A percentile compares a stretch with the other conserved stretches of the same genome.
Evolutionary conservation across 192 early-diverging fungal species (phyloP).

Genomic region (Bifiguratus adelaidae): DNA sequence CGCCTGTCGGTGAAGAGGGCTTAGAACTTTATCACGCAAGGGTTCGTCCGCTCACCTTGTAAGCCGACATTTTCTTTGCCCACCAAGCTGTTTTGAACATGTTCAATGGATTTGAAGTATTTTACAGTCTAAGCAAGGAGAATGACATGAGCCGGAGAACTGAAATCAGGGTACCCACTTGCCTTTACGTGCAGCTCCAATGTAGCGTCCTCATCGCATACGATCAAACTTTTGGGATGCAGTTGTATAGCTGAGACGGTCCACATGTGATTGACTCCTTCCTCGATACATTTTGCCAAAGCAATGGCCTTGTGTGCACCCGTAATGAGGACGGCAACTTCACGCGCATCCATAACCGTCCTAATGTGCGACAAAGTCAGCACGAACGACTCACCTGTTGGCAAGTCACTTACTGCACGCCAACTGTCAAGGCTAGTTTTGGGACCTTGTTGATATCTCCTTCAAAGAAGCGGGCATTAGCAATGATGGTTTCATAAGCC

Average conservation of each 20-base stretch:
- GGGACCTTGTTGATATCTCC: constrained; percentile 72
- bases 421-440: constrained; percentile 73
- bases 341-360: constrained; percentile 78
- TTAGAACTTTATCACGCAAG: too few species aligned
- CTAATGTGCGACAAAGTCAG: constrained; percentile 22
- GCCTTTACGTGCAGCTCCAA: constrained; percentile 80
- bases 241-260: constrained; percentile 81
- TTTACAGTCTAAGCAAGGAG: constrained; percentile 52
- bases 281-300: constrained; percentile 75
- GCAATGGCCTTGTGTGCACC: constrained; percentile 78
- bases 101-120: constrained; percentile 81
- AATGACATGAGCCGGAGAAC: too few species aligned
- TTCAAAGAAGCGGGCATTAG: constrained; percentile 75
- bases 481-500: constrained; percentile 75
- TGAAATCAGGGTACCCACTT: background rate
- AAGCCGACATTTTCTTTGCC: constrained; percentile 57
- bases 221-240: constrained; percentile 73
- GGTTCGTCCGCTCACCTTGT: too few species aligned
- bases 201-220: constrained; percentile 83
- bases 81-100: constrained; percentile 62
- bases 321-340: constrained; percentile 77
- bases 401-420: too few species aligned
- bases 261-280: constrained; percentile 79
- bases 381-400: too few species aligned
- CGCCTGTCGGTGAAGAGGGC: too few species aligned